Base-by-base conservation (phyloP, 805 yeast species). In the Ogataea salicorniae region DNA sequence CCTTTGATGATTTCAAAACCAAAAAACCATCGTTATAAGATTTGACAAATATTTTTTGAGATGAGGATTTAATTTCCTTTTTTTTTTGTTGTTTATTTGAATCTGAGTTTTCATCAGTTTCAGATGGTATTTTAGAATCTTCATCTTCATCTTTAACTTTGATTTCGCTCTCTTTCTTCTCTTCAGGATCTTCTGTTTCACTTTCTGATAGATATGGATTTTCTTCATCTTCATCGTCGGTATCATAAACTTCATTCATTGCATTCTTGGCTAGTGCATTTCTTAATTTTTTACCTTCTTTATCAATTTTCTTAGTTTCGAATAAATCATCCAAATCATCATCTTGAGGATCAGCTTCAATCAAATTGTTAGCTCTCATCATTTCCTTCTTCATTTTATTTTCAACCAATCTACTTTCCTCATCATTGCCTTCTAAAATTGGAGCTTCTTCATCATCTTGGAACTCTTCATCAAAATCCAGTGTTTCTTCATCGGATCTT, bases 401-500 rank as follows among this genome's bases (percentile, higher is more conserved):
- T 66, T 94, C 97, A 44, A 90, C 86, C 52, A 89, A 86, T 64
- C 86, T 90, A 64, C 88, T 87, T 61, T 94, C 98, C 60, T 94
- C 97, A 61, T 92, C 98, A 51, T 91, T 81, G 41, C 97, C 97
- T 60, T 92, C 98, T 75, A 92, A 81, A 49, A 94, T 87, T 29
- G 99, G 99, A 1, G 98, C 98, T 64, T 92, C 99, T 70, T 94
- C 99, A 65, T 94, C 99, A 66, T 94, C 99, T 26, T 94, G 97
- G 68, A 94, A 94, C 64, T 91, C 97, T 64, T 94, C 98, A 57
- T 94, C 97, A 60, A 76, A 92, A 68, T 92, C 99, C 59, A 94
- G 70, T 61, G 90, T 97, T 54, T 91, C 97, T 54, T 87, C 89
- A 48, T 89, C 96, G 11, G 89, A 83, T 48, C 74, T 72, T 40